phyloP scores from a whole-genome alignment of 78 protist species.

The Chrysochromulina tobinii region DNA sequence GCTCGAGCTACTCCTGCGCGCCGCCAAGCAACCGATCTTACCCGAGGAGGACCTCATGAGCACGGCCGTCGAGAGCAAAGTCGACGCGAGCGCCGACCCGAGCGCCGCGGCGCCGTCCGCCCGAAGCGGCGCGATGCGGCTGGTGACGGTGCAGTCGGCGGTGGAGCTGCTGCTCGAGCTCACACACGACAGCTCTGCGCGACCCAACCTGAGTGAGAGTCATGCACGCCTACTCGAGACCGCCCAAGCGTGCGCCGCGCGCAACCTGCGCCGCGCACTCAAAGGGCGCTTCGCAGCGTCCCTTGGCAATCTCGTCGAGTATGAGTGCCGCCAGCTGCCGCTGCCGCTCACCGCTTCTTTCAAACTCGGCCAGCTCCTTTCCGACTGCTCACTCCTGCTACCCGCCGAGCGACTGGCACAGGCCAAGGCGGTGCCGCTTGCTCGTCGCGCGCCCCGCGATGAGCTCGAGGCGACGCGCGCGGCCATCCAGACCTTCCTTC shows the following conservation, averaged over 20 bases:
- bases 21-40: no score
- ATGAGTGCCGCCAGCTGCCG: background rate
- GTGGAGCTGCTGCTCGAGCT: background rate
- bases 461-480: background rate
- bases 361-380: background rate
- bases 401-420: background rate
- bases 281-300: background rate
- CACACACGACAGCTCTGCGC: background rate
- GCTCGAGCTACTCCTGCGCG: background rate
- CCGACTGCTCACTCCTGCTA: background rate
- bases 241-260: no score
- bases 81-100: background rate
- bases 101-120: background rate
- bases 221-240: no score
- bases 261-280: no score
- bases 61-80: background rate
- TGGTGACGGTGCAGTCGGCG: background rate
- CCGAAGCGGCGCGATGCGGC: background rate
- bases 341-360: background rate
- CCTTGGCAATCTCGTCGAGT: background rate
- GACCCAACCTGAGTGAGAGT: no score
- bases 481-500: background rate
- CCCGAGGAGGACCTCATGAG: no score
- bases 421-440: background rate
- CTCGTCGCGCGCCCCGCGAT: background rate